phyloP scores from a whole-genome alignment of 176 grass and related monocot species.

The Lolium rigidum region DNA sequence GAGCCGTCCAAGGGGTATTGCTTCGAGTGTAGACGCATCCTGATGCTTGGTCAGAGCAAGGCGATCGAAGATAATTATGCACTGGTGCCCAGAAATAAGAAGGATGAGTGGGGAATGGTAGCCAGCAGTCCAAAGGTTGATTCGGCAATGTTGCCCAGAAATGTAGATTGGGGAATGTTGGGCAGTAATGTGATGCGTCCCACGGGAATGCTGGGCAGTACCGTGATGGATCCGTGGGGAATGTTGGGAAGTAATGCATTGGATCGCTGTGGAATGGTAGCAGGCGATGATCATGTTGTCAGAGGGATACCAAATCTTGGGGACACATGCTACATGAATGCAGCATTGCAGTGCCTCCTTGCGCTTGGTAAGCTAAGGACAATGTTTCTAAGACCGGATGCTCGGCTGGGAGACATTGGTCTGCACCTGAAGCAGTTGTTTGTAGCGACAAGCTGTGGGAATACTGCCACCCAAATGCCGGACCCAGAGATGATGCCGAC shows the following conservation, averaged over 20 bases:
- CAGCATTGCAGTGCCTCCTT: background rate
- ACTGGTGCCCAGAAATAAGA: background rate
- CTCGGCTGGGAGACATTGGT: slow-evolving; percentile 40
- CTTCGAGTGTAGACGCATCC: slow-evolving; percentile 49
- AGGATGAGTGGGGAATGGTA: background rate
- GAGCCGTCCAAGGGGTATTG: slow-evolving; percentile 57
- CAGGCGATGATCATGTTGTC: slow-evolving; percentile 35
- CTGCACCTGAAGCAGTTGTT: slow-evolving; percentile 66
- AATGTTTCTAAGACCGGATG: slow-evolving; percentile 49
- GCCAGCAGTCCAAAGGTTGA: background rate
- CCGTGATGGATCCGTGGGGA: too few species aligned
- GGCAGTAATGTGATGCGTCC: background rate
- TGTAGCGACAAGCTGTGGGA: slow-evolving; percentile 42
- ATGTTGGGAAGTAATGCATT: background rate
- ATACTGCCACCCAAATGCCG: slow-evolving; percentile 37
- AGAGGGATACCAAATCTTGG: slow-evolving; percentile 73
- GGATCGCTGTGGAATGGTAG: background rate
- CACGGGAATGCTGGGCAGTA: too few species aligned
- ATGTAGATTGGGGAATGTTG: background rate
- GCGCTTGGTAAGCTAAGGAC: slow-evolving; percentile 53
- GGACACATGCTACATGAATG: slow-evolving; percentile 82
- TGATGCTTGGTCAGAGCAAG: background rate
- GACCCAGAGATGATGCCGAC: slow-evolving; percentile 48
- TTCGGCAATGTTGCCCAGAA: background rate
- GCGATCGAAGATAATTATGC: slow-evolving; percentile 12